A percentile compares a stretch with the other conserved stretches of the same genome.
phyloP scores from a whole-genome alignment of 306 rosid species.

The Phaseolus lunatus region DNA sequence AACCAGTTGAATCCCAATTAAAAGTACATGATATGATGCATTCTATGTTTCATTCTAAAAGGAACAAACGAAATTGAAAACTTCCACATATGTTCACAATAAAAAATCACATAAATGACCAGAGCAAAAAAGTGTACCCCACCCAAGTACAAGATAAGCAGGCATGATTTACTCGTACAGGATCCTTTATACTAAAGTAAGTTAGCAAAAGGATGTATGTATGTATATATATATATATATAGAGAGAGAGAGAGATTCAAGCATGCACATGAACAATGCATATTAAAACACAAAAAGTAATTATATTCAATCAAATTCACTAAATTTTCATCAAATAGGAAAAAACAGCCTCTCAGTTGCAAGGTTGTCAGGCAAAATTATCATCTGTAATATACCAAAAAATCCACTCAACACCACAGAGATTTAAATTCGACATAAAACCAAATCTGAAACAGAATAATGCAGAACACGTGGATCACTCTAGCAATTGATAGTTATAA shows the following conservation, averaged over 20 bases:
- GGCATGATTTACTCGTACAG: background rate
- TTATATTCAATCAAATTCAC: background rate
- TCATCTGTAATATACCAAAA: background rate
- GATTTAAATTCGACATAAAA: conserved; percentile 13
- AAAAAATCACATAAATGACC: conserved; percentile 14
- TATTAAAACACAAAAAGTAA: conserved; percentile 5
- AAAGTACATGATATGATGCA: background rate
- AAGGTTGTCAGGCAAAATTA: conserved; percentile 11
- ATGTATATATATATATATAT: too few species aligned
- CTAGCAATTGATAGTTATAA: background rate
- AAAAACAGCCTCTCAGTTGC: conserved; percentile 17
- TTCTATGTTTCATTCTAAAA: background rate
- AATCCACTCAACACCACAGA: background rate
- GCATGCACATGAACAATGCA: background rate
- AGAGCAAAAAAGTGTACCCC: background rate
- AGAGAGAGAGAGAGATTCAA: background rate
- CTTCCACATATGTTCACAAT: conserved; percentile 24
- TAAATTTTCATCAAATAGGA: background rate
- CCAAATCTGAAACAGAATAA: conserved; percentile 10
- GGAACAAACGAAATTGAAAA: conserved; percentile 13
- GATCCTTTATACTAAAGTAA: background rate
- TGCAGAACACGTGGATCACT: conserved; percentile 21
- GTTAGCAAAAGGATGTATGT: background rate
- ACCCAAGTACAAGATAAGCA: background rate
- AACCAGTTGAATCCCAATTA: background rate